Evolutionary conservation across 768 basidiomycete genomes (phyloP), one percentile per base, ranked within the genome.

Genomic region (Xanthoconium purpureum): DNA sequence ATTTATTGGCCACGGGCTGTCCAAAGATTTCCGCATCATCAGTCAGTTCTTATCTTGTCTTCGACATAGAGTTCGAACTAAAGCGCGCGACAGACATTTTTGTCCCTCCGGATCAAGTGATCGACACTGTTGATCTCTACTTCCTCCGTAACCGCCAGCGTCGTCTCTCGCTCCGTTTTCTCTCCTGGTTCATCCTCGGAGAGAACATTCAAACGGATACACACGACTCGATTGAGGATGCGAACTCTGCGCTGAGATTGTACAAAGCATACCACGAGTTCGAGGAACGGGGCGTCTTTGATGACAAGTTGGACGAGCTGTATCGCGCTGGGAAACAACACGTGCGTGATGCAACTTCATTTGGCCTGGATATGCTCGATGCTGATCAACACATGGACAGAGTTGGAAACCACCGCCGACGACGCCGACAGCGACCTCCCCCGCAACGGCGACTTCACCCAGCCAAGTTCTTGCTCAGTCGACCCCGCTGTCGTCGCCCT

Each of bases 211-310:
- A 98, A 71, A 89, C 83, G 3, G 93, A 94, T 20, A 91, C 85
- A 13, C 96, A 99, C 70, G 97, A 98, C 71, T 98, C 95, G n/a
- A 96, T 99, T 62, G 97, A 99, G 71, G 96, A 98, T 66, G 93
- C 94, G 0, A 81, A 84, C 8, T 91, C 89, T 7, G 94, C 96
- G 1, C 75, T 97, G 32, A 80, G 85, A 61, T 76, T 98, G 33
- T 97, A 90, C 74, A 88, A 92, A 68, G 85, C 87, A 4, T 93
- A 88, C 69, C 81, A 85, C 18, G 77, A 83, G 33, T 85, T 92
- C 47, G 88, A 94, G 66, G 85, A 81, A 30, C 79, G 84, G 44
- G 88, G 86, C 1, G 69, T 80, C 6, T 96, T 97, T 70, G 93
- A 96, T 60, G 81, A 88, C 54, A 91, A 93, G 60, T 77, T 99